Conservation (phyloP, 2,329 filamentous ascomycete genomes). For the Lecanosticta acicola region DNA sequence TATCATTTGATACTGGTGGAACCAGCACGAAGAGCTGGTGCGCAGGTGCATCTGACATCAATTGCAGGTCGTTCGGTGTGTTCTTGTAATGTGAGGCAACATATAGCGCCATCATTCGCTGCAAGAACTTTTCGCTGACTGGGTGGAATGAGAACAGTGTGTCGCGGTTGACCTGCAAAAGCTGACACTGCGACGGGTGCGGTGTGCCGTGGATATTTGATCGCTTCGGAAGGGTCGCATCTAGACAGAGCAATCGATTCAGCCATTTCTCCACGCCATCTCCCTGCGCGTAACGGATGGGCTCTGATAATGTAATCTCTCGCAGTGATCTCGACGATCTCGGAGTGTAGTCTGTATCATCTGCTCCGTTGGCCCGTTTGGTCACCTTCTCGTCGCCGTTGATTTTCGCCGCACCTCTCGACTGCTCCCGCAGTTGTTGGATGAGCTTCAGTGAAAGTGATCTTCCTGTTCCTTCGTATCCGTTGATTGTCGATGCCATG, state of each 20-base stretch:
- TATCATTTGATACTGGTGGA: constrained; percentile 72
- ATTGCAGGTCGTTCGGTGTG: constrained; percentile 92
- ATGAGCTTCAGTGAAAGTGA: constrained; percentile 95
- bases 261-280: constrained; percentile 95
- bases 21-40: constrained; percentile 95
- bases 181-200: constrained; percentile 83
- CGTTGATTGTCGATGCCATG: constrained; percentile 99
- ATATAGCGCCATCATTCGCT: constrained; percentile 97
- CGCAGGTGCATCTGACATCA: constrained; percentile 96
- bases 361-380: constrained; percentile 72
- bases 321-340: constrained; percentile 71
- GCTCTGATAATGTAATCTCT: constrained; percentile 88
- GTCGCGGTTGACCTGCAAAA: constrained; percentile 91
- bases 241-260: constrained; percentile 86
- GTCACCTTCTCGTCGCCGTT: constrained; percentile 59
- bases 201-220: constrained; percentile 76
- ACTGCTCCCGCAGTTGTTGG: constrained; percentile 92
- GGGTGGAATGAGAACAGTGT: constrained; percentile 97
- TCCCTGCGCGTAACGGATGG: constrained; percentile 87
- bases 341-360: constrained; percentile 56
- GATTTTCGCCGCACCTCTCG: constrained; percentile 57
- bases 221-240: constrained; percentile 78
- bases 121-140: constrained; percentile 92
- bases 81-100: constrained; percentile 98
- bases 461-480: constrained; percentile 93